Base-by-base conservation (phyloP, 2,329 filamentous ascomycete species). In the Macrophomina tecta region DNA sequence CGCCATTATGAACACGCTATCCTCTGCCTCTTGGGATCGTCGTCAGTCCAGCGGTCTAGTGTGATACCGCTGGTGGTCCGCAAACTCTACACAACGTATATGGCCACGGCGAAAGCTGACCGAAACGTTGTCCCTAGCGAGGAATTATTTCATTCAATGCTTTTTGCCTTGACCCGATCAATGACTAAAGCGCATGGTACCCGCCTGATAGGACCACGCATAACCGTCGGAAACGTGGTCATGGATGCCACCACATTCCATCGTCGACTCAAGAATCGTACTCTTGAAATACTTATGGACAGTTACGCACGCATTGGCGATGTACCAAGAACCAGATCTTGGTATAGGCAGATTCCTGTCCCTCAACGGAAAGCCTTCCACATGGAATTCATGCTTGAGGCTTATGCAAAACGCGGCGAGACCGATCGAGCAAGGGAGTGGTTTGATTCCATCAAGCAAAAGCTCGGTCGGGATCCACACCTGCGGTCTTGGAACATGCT, bases 401-500 rank as follows among this genome's bases (percentile, higher is more conserved):
- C 90, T 0, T 87, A 94, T 78, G 89, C 92, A 1, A 85, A 87
- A 66, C 82, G 87, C 60, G 91, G 89, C 2, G 87, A 97, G 70
- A 76, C 90, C 0, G 73, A 80, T 3, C 82, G 86, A 61, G 87
- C 90, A 0, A 79, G 86, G 60, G 76, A 81, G 23, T 85, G 89
- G 42, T 90, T 97, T 68, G 74, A 87, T 55, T 82, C 84, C n/a
- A 87, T 95, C 66, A 74, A 76, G 30, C 72, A 79, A 6, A 82
- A 87, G 60, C 89, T 89, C 72, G 78, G 81, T 0, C 71, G 90
- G 16, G 70, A 81, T 49, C 90, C 89, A 6, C 86, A 88, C 69
- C 76, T 84, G 1, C 75, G 82, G 42, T 87, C 86, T 69, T 97
- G 91, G 90, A 97, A 97, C 73, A 88, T 89, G 28, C 78, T 97